Percentiles rank a stretch among this genome's conserved stretches.
Conservation (phyloP, 805 yeast species). For the Sporopachydermia quercuum region DNA sequence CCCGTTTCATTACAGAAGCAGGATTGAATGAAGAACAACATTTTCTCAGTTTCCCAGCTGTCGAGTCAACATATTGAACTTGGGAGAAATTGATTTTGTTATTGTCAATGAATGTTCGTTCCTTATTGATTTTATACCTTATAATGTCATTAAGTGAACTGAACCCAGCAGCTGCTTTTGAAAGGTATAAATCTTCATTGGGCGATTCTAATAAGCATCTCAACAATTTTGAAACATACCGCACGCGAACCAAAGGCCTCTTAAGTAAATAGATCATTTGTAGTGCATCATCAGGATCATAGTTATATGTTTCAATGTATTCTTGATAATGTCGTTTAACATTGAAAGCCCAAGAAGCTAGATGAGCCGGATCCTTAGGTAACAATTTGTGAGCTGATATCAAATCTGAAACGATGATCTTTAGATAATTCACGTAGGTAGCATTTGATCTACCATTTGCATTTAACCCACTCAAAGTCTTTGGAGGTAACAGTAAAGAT, state of each 20-base stretch:
- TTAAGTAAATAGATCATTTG: conserved; percentile 9
- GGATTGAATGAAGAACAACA: background rate
- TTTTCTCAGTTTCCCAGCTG: background rate
- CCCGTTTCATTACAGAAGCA: background rate
- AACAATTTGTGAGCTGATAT: too few species aligned
- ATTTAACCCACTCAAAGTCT: too few species aligned
- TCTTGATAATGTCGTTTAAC: conserved; percentile 10
- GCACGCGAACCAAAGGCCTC: conserved; percentile 13
- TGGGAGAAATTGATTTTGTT: background rate
- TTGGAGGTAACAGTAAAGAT: too few species aligned
- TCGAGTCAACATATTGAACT: background rate
- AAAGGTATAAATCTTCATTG: background rate
- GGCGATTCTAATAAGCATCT: background rate
- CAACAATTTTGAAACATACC: conserved; percentile 12
- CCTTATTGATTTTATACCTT: background rate
- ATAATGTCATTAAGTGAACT: background rate
- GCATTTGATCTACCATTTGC: too few species aligned
- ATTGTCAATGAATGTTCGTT: background rate
- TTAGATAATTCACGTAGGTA: too few species aligned
- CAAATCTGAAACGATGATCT: too few species aligned
- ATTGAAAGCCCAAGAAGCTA: conserved; percentile 2
- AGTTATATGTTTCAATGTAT: conserved; percentile 8
- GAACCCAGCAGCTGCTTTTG: background rate
- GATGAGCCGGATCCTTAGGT: background rate
- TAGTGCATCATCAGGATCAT: conserved; percentile 10